phyloP scores from a whole-genome alignment of 257 asterid species.

The Nicotiana tomentosiformis region DNA sequence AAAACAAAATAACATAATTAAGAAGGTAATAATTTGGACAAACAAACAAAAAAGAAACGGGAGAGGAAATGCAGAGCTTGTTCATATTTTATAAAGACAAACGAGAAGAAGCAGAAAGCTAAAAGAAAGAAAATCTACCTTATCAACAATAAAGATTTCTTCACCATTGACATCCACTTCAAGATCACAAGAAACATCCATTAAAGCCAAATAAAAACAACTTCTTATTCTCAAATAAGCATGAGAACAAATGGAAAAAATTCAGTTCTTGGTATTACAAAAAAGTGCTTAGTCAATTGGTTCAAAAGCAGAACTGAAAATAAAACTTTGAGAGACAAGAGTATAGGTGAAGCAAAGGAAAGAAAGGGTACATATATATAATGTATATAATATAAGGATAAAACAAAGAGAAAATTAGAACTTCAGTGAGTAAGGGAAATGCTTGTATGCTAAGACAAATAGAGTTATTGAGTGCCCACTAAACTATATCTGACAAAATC shows the following conservation, averaged over 20 bases:
- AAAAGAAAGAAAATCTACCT: no score
- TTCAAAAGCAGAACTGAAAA: slow-evolving; percentile 11
- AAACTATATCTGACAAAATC: slow-evolving; percentile 27
- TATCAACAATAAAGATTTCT: no score
- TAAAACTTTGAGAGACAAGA: slow-evolving; percentile 33
- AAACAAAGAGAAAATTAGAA: slow-evolving; percentile 16
- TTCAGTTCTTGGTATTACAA: slow-evolving; percentile 42
- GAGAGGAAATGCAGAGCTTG: no score
- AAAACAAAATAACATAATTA: slow-evolving; percentile 3
- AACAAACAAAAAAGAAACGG: slow-evolving; percentile 3
- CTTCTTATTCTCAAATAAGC: no score
- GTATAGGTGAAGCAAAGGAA: slow-evolving; percentile 47
- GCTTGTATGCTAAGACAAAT: background rate
- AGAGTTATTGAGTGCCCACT: slow-evolving; percentile 33
- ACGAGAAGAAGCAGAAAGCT: background rate
- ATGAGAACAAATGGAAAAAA: slow-evolving; percentile 38
- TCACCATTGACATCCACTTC: no score
- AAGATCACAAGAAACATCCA: no score
- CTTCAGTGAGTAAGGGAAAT: slow-evolving; percentile 14
- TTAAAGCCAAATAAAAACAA: no score
- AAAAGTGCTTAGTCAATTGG: slow-evolving; percentile 22
- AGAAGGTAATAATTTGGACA: slow-evolving; percentile 10
- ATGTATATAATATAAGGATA: background rate
- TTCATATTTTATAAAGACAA: no score
- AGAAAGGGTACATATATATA: slow-evolving; percentile 22